phyloP scores from a whole-genome alignment of 1,284 basidiomycete species.

The Cerioporus squamosus region DNA sequence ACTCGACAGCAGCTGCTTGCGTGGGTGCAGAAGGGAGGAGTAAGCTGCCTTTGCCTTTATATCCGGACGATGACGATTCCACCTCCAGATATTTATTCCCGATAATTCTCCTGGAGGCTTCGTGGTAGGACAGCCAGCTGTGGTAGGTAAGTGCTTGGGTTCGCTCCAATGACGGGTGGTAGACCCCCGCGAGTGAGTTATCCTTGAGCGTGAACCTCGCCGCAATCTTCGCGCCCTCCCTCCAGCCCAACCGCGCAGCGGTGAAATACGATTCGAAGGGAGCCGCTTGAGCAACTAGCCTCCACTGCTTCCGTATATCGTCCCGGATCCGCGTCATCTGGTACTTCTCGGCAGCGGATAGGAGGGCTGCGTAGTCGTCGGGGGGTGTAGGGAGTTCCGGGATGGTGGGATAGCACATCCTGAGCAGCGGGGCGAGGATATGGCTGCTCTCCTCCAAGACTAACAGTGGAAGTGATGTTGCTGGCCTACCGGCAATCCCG shows the following conservation, averaged over 20 bases:
- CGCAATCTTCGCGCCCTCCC: neutral
- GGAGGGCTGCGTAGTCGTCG: neutral
- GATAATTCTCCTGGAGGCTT: neutral
- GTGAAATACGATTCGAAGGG: neutral
- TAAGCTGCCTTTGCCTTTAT: no score
- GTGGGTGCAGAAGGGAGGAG: no score
- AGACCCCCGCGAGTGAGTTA: neutral
- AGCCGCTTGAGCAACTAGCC: no score
- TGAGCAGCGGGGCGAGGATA: neutral
- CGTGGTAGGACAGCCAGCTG: constrained; percentile 1
- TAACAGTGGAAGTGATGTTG: neutral
- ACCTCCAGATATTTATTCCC: no score
- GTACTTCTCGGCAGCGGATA: neutral
- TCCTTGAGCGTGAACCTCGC: neutral
- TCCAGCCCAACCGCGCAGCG: neutral
- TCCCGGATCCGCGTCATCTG: neutral
- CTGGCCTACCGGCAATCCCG: neutral
- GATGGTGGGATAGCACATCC: neutral
- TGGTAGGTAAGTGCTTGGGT: neutral
- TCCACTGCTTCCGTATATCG: neutral
- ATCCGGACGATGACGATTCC: no score
- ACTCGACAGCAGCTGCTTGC: no score
- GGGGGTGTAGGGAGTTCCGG: neutral
- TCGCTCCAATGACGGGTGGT: neutral
- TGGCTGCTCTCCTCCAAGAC: neutral